These are phyloP conservation scores for Coemansia javaensis DNA, from an alignment of 192 early-diverging fungal genomes.

Conservation along the genomic window DNA sequence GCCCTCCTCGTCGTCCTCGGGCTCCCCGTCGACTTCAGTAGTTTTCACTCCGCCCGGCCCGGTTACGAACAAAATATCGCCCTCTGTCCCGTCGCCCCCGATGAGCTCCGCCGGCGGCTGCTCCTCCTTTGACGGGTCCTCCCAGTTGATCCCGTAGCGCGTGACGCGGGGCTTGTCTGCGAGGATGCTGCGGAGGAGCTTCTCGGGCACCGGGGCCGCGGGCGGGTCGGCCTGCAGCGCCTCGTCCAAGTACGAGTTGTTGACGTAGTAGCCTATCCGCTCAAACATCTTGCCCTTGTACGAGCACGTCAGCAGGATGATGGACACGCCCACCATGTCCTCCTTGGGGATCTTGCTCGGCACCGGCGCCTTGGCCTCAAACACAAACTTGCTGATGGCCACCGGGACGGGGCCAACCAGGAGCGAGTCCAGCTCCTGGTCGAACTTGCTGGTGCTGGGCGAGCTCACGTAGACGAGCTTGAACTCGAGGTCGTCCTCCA, in stretches of 20 bases:
- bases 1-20: conserved; percentile 7
- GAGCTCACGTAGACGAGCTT: conserved; percentile 94
- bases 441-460: conserved; percentile 68
- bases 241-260: conserved; percentile 90
- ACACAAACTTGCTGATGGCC: conserved; percentile 90
- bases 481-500: conserved; percentile 94
- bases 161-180: conserved; percentile 94
- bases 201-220: conserved; percentile 61
- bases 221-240: conserved; percentile 76
- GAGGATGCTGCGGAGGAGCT: conserved; percentile 80
- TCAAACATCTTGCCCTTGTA: conserved; percentile 93
- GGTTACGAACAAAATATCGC: too few relatives aligned
- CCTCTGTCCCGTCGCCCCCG: conserved; percentile 11
- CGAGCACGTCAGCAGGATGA: conserved; percentile 83
- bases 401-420: conserved; percentile 95
- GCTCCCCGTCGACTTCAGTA: conserved; percentile 5
- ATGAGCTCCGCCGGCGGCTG: conserved; percentile 20
- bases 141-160: conserved; percentile 71
- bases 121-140: conserved; percentile 38
- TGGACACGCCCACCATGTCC: conserved; percentile 85
- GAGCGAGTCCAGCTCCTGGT: conserved; percentile 93
- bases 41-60: too few relatives aligned
- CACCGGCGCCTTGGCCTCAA: conserved; percentile 73
- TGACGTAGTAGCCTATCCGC: conserved; percentile 96
- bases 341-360: conserved; percentile 67